Evolutionary conservation across 2,329 filamentous ascomycete species (phyloP).

Genomic region (Aureobasidium pullulans): DNA sequence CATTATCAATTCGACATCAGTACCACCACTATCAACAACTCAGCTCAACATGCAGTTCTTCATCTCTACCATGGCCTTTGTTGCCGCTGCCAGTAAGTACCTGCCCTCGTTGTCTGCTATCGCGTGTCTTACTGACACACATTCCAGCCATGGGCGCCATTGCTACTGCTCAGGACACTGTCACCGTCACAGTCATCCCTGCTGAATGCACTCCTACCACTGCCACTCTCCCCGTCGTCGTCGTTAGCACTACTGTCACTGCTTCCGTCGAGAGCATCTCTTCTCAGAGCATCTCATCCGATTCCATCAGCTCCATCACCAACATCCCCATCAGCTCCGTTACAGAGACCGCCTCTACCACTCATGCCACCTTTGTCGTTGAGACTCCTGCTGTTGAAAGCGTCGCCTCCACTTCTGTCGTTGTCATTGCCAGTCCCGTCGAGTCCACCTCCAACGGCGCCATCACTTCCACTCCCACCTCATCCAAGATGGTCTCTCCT

Average conservation of each 20-base stretch:
- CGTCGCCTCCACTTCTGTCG: not conserved
- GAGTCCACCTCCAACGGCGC: not conserved
- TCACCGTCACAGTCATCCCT: slow-evolving; percentile 10
- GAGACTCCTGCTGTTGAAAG: not conserved
- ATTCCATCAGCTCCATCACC: not conserved
- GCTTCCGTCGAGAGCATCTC: not conserved
- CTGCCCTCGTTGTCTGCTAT: too few species aligned
- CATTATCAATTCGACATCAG: not conserved
- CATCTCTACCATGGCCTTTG: slow-evolving; percentile 10
- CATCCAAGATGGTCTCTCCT: not conserved
- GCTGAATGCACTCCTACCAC: not conserved
- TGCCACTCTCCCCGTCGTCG: not conserved
- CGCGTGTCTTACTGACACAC: not conserved
- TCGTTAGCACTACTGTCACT: not conserved
- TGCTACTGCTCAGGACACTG: slow-evolving; percentile 4
- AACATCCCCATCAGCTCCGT: not conserved
- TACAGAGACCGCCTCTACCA: not conserved
- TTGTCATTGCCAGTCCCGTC: not conserved
- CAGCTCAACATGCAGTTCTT: slow-evolving; percentile 13
- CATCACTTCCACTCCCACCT: not conserved
- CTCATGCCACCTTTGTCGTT: not conserved
- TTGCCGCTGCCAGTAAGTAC: slow-evolving; percentile 1
- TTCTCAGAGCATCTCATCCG: not conserved
- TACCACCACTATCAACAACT: not conserved
- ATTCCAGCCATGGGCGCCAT: not conserved